A percentile compares a stretch with the other conserved stretches of the same genome.
These are phyloP conservation scores for Antrodiella citrinella DNA, from an alignment of 768 basidiomycete genomes.

Conservation along the genomic window DNA sequence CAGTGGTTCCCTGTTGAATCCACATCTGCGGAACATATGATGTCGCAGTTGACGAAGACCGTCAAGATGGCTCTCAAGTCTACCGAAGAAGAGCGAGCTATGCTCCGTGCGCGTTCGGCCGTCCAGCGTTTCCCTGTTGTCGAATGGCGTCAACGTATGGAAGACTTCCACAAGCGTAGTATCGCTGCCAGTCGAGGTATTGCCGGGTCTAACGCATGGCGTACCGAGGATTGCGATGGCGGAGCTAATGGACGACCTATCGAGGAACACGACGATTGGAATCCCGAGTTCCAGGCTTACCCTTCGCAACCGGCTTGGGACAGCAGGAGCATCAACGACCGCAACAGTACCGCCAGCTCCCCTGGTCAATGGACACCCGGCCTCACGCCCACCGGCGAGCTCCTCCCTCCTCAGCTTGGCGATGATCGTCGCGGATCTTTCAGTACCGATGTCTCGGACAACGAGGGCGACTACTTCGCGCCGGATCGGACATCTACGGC, in stretches of 20 bases:
- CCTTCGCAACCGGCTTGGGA: constrained; percentile 79
- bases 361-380: constrained; percentile 62
- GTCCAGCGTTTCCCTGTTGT: constrained; percentile 96
- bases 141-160: constrained; percentile 93
- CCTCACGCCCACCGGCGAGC: constrained; percentile 37
- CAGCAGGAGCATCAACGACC: constrained; percentile 43
- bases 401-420: constrained; percentile 28
- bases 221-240: constrained; percentile 47
- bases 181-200: constrained; percentile 61
- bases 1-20: constrained; percentile 98
- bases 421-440: constrained; percentile 24
- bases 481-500: constrained; percentile 23
- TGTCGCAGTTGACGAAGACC: constrained; percentile 90
- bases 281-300: constrained; percentile 55
- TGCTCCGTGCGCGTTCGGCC: constrained; percentile 88
- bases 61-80: constrained; percentile 93
- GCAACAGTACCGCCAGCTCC: constrained; percentile 31
- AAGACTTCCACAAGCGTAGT: constrained; percentile 88
- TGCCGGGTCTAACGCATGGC: constrained; percentile 73
- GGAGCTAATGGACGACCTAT: constrained; percentile 34
- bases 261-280: constrained; percentile 72
- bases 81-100: constrained; percentile 82
- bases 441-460: constrained; percentile 43
- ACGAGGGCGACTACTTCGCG: constrained; percentile 52
- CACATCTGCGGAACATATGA: constrained; percentile 85